phyloP scores from a whole-genome alignment of 768 basidiomycete genomes.

The Saitozyma sp. region DNA sequence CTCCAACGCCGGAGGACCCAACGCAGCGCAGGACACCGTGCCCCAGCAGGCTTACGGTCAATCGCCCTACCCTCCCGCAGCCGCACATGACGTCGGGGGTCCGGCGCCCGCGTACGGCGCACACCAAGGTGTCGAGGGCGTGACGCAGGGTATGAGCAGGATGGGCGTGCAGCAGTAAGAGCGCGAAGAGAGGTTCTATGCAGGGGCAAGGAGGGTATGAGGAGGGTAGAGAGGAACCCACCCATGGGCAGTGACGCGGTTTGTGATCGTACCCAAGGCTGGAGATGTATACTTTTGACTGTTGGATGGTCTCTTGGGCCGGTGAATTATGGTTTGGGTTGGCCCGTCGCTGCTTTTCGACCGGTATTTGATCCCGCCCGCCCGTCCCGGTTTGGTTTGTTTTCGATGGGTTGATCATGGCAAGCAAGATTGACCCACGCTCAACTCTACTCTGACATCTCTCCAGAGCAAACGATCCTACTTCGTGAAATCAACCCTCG shows the following conservation, averaged over 20 bases:
- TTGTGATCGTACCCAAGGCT: not conserved
- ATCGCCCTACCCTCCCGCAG: not conserved
- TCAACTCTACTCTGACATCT: not conserved
- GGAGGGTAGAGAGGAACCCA: not conserved
- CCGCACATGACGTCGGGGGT: too few relatives aligned
- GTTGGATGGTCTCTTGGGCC: not conserved
- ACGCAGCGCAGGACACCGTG: too few relatives aligned
- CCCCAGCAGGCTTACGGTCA: not conserved
- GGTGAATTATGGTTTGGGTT: not conserved
- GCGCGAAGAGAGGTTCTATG: not conserved
- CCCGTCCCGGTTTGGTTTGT: too few relatives aligned
- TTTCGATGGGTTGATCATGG: not conserved
- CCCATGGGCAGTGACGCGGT: not conserved
- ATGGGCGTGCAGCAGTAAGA: conserved; percentile 36
- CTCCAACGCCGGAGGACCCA: not conserved
- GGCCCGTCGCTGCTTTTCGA: not conserved
- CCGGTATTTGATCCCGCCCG: not conserved
- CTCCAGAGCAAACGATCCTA: not conserved
- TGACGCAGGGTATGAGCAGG: conserved; percentile 28
- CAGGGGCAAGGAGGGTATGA: not conserved
- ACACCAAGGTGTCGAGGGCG: conserved; percentile 20
- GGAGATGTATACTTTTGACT: not conserved
- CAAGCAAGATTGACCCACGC: not conserved
- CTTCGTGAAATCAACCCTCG: too few relatives aligned
- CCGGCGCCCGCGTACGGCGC: conserved; percentile 23